Evolutionary conservation across 768 basidiomycete genomes (phyloP).

Genomic region (Amanita inopinata): DNA sequence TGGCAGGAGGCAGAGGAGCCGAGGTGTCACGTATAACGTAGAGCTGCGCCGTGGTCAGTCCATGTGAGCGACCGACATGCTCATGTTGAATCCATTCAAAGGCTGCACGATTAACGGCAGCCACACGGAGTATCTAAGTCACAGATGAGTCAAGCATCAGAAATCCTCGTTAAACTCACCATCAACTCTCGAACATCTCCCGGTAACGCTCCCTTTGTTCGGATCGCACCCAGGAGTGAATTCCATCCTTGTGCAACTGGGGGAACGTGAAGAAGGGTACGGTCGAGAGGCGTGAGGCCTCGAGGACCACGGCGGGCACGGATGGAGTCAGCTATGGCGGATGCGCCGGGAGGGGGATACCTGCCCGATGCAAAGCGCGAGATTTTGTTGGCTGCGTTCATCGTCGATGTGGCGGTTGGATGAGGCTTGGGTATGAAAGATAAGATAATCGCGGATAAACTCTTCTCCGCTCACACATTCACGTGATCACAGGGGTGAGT

Average conservation of each 20-base stretch:
- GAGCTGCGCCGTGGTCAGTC: slow-evolving; percentile 44
- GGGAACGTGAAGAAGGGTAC: slow-evolving; percentile 37
- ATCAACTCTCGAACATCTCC: slow-evolving; percentile 42
- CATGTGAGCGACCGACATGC: slow-evolving; percentile 36
- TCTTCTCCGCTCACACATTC: no score
- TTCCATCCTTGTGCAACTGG: slow-evolving; percentile 42
- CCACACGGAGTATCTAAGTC: slow-evolving; percentile 39
- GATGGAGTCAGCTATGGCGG: slow-evolving; percentile 38
- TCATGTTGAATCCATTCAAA: slow-evolving; percentile 55
- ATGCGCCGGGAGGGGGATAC: slow-evolving; percentile 32
- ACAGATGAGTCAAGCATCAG: background rate
- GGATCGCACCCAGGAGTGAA: slow-evolving; percentile 36
- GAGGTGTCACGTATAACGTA: slow-evolving; percentile 41
- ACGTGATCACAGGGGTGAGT: no score
- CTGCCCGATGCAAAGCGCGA: slow-evolving; percentile 37
- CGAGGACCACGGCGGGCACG: slow-evolving; percentile 37
- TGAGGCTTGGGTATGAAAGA: no score
- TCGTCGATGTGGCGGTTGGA: no score
- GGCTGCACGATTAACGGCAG: slow-evolving; percentile 37
- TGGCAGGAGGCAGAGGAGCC: slow-evolving; percentile 28
- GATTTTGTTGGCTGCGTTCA: no score
- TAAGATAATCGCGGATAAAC: no score
- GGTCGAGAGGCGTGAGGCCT: slow-evolving; percentile 41
- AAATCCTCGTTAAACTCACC: slow-evolving; percentile 19
- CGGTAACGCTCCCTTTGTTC: slow-evolving; percentile 35